These are phyloP conservation scores for Suhomyces atakaporum DNA, from an alignment of 1,139 yeast genomes.

Conservation along the genomic window DNA sequence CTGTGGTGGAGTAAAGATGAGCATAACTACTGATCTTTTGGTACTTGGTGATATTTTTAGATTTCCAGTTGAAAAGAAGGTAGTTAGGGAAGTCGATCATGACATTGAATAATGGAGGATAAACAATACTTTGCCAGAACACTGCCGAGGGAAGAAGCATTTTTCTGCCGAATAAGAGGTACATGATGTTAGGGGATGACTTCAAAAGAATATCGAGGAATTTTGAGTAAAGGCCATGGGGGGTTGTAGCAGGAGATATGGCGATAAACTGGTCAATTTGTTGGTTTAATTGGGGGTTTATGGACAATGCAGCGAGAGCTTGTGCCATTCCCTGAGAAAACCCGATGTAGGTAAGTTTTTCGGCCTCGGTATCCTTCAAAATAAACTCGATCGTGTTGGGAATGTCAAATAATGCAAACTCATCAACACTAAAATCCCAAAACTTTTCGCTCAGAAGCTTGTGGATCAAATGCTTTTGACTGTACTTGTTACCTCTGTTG, in stretches of 20 bases:
- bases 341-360: conserved; percentile 69
- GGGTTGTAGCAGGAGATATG: conserved; percentile 93
- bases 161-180: conserved; percentile 70
- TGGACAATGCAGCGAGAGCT: conserved; percentile 76
- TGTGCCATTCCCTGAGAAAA: conserved; percentile 94
- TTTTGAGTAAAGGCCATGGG: conserved; percentile 76
- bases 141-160: conserved; percentile 74
- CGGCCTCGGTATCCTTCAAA: conserved; percentile 23
- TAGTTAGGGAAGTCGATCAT: conserved; percentile 70
- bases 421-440: conserved; percentile 52
- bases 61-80: conserved; percentile 76
- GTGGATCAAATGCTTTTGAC: conserved; percentile 46
- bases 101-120: conserved; percentile 77
- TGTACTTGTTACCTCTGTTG: conserved; percentile 87
- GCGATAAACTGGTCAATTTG: conserved; percentile 76
- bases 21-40: conserved; percentile 80
- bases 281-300: conserved; percentile 66
- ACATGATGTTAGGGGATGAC: conserved; percentile 76
- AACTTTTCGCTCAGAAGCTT: conserved; percentile 41
- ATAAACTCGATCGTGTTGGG: conserved; percentile 48
- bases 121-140: conserved; percentile 81
- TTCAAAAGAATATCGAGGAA: conserved; percentile 76
- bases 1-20: conserved; percentile 86
- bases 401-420: conserved; percentile 49
- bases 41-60: conserved; percentile 63